Conservation (phyloP, 2,329 filamentous ascomycete species). For the Hymenoscyphus salicellus region DNA sequence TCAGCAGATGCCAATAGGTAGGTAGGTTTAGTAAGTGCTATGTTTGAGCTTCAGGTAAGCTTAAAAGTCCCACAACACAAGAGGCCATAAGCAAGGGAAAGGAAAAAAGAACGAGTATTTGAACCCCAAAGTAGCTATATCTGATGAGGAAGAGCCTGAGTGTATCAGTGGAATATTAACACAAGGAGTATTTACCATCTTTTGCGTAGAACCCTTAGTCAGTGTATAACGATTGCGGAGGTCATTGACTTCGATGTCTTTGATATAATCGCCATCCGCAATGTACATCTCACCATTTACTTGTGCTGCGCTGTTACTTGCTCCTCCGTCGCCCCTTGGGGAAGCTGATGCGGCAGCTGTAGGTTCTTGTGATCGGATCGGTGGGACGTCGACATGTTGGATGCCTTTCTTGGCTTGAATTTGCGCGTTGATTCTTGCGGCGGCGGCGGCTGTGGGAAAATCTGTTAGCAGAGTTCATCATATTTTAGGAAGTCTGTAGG, state of each 20-base stretch:
- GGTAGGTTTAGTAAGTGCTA: conserved; percentile 60
- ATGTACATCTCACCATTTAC: conserved; percentile 88
- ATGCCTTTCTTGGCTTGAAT: conserved; percentile 84
- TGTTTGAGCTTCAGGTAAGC: conserved; percentile 63
- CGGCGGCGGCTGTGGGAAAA: conserved; percentile 67
- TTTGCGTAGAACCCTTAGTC: conserved; percentile 95
- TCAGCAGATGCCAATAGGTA: conserved; percentile 86
- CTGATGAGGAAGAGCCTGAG: conserved; percentile 37
- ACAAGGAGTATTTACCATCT: conserved; percentile 94
- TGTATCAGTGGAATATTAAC: conserved; percentile 65
- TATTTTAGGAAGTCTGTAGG: neutral
- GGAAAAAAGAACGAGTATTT: conserved; percentile 25
- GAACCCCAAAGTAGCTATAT: conserved; percentile 34
- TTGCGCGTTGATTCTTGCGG: conserved; percentile 80
- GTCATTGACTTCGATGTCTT: conserved; percentile 98
- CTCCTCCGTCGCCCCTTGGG: conserved; percentile 21
- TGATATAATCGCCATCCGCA: conserved; percentile 95
- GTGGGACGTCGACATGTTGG: conserved; percentile 85
- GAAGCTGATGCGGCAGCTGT: conserved; percentile 30
- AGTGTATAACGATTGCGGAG: conserved; percentile 93
- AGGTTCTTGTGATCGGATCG: conserved; percentile 55
- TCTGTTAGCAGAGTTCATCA: conserved; percentile 23
- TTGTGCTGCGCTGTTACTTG: conserved; percentile 44
- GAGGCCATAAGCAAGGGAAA: conserved; percentile 37
- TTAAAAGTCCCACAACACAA: conserved; percentile 56